Percentiles rank a stretch among this genome's conserved stretches.
Conservation (phyloP, 179 eudicot species). For the Silene noctiflora region DNA sequence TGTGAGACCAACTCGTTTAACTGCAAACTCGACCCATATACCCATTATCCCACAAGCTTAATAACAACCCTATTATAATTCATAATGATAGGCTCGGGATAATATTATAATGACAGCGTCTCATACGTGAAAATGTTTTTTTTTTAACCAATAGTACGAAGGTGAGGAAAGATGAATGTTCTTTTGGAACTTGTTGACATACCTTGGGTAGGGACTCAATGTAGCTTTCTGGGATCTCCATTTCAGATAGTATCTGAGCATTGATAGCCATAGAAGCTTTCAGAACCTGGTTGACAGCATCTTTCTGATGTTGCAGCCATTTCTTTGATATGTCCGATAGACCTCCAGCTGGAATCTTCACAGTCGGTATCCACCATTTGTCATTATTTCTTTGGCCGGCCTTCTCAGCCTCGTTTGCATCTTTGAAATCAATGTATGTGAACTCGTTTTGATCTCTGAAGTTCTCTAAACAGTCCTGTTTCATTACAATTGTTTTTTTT, state of each 20-base stretch:
- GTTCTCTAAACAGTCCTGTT: conserved; percentile 77
- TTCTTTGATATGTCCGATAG: conserved; percentile 59
- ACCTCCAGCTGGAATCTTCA: conserved; percentile 69
- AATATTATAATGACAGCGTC: no score
- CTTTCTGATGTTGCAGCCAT: conserved; percentile 74
- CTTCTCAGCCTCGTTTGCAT: conserved; percentile 53
- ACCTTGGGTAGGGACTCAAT: conserved; percentile 90
- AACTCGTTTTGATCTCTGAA: conserved; percentile 62
- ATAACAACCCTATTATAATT: no score
- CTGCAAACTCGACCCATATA: no score
- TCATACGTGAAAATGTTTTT: no score
- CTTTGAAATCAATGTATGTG: conserved; percentile 55
- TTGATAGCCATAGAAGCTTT: conserved; percentile 96
- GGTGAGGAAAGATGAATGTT: background rate
- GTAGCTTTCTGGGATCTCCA: conserved; percentile 90
- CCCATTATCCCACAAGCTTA: no score
- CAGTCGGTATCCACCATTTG: conserved; percentile 87
- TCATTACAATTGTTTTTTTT: conserved; percentile 10
- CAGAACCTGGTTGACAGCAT: conserved; percentile 83
- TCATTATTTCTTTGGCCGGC: conserved; percentile 45
- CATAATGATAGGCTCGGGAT: no score
- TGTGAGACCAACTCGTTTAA: no score
- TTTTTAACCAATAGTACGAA: no score
- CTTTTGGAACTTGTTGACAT: background rate
- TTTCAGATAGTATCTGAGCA: conserved; percentile 76